A percentile compares a stretch with the other conserved stretches of the same genome.
These are phyloP conservation scores for Exophiala oligosperma DNA, from an alignment of 2,329 filamentous ascomycete genomes.

Conservation along the genomic window DNA sequence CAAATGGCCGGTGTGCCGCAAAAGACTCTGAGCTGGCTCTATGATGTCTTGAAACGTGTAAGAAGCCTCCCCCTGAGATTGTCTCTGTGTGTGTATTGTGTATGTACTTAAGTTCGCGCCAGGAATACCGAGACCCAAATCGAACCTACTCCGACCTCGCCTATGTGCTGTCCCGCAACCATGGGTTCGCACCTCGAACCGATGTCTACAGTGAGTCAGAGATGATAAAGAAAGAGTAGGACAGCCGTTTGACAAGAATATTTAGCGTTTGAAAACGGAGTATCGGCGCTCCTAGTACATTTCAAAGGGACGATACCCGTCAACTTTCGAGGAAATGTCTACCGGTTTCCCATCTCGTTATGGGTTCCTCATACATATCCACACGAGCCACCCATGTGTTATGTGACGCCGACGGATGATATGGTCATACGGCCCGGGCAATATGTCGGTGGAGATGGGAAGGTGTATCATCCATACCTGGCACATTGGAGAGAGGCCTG, in stretches of 20 bases:
- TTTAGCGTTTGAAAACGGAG: constrained; percentile 82
- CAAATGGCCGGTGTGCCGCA: constrained; percentile 71
- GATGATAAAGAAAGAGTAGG: constrained; percentile 2
- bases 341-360: constrained; percentile 86
- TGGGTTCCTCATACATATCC: constrained; percentile 95
- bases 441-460: constrained; percentile 81
- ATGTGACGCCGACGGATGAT: constrained; percentile 81
- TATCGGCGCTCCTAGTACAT: constrained; percentile 80
- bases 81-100: not conserved
- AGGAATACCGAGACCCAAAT: constrained; percentile 94
- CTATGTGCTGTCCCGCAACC: constrained; percentile 74
- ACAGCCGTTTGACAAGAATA: constrained; percentile 11
- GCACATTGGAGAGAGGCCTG: constrained; percentile 85
- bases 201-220: constrained; percentile 82
- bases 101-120: constrained; percentile 12
- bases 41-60: constrained; percentile 82
- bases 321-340: constrained; percentile 81
- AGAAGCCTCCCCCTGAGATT: not conserved
- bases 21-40: constrained; percentile 91
- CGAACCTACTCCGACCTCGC: constrained; percentile 91
- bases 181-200: constrained; percentile 75
- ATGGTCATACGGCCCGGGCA: constrained; percentile 92
- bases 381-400: constrained; percentile 78
- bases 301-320: constrained; percentile 89
- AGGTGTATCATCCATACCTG: constrained; percentile 93